Evolutionary conservation across 306 rosid genomes (phyloP).

Genomic region (Prosopis cineraria): DNA sequence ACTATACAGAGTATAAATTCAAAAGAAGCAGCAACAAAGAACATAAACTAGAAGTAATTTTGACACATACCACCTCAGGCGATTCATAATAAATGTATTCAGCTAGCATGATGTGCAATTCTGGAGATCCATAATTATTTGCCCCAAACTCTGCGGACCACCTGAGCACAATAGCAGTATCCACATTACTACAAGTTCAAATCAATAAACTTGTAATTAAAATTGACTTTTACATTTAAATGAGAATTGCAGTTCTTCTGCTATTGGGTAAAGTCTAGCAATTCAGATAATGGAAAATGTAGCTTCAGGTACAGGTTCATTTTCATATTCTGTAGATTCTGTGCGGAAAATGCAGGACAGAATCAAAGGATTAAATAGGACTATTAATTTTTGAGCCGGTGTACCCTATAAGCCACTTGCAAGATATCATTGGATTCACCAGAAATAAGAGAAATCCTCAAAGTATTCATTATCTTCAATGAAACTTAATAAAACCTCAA

Average conservation of each 20-base stretch:
- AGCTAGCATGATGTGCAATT: constrained; percentile 84
- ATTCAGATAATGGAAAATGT: background rate
- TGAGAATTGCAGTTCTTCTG: background rate
- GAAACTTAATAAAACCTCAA: background rate
- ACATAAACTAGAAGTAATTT: constrained; percentile 10
- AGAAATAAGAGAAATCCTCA: background rate
- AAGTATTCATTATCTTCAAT: too few relatives aligned
- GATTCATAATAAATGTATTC: constrained; percentile 87
- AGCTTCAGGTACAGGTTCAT: background rate
- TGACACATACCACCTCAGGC: constrained; percentile 83
- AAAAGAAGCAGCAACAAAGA: constrained; percentile 30
- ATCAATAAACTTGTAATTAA: background rate
- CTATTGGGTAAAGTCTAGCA: background rate
- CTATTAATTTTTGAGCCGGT: background rate
- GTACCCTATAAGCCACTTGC: background rate
- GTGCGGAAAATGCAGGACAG: background rate
- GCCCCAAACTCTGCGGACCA: constrained; percentile 92
- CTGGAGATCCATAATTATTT: constrained; percentile 70
- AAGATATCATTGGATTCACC: background rate
- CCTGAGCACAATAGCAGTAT: constrained; percentile 45
- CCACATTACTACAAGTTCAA: background rate
- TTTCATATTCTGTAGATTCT: background rate
- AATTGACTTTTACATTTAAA: constrained; percentile 10
- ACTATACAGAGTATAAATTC: constrained; percentile 10
- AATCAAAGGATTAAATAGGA: background rate